These are phyloP conservation scores for Croton setiger DNA, from an alignment of 441 rosid genomes.

Conservation along the genomic window DNA sequence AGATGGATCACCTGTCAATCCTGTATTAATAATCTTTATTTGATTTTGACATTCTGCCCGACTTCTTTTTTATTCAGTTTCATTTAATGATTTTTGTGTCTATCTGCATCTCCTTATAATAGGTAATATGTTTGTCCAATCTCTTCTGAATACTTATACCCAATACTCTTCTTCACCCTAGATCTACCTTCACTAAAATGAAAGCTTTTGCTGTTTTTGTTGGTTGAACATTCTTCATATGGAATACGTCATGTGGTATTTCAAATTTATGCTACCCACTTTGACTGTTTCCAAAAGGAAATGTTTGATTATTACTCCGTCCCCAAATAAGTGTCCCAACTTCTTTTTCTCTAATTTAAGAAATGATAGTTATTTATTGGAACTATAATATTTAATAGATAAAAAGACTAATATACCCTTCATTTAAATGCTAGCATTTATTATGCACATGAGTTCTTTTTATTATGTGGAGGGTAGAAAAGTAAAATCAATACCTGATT, in stretches of 20 bases:
- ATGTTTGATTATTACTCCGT: no score
- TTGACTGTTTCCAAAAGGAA: neutral
- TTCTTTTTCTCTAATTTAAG: no score
- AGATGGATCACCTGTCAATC: no score
- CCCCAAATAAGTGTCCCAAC: no score
- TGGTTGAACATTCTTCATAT: conserved; percentile 6
- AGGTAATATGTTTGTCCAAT: neutral
- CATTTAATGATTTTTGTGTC: neutral
- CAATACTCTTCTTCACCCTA: neutral
- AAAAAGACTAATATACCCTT: no score
- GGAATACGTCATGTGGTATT: neutral
- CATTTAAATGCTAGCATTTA: no score
- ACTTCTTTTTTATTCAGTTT: neutral
- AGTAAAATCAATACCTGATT: no score
- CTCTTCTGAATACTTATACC: neutral
- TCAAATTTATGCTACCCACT: neutral
- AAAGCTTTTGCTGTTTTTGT: neutral
- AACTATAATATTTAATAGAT: no score
- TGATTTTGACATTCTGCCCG: neutral
- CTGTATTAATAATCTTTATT: neutral
- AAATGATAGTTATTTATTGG: no score
- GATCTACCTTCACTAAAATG: neutral
- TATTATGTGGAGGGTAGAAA: no score
- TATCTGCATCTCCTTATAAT: neutral
- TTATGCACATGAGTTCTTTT: no score